Conservation (phyloP, 2,329 filamentous ascomycete species). For the Daldinia eschscholtzii region DNA sequence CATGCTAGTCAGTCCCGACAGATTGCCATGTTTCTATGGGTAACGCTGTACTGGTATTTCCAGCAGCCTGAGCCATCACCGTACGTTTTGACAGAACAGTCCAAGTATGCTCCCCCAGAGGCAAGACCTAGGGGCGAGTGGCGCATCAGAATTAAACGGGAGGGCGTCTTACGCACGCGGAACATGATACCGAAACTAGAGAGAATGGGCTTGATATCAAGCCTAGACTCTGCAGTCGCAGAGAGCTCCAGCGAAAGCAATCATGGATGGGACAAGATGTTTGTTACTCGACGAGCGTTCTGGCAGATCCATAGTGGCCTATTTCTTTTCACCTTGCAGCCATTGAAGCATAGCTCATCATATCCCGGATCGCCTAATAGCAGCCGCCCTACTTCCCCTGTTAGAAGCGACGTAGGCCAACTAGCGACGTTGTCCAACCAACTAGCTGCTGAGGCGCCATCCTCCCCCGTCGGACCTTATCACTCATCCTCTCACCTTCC, state of each 20-base stretch:
- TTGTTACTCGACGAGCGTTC: conserved; percentile 82
- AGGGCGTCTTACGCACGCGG: conserved; percentile 87
- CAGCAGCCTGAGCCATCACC: conserved; percentile 82
- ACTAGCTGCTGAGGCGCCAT: conserved; percentile 54
- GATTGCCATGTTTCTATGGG: conserved; percentile 97
- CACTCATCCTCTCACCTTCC: conserved; percentile 86
- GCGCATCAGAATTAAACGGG: conserved; percentile 84
- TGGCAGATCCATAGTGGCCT: conserved; percentile 92
- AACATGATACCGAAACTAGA: conserved; percentile 92
- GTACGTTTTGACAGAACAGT: conserved; percentile 72
- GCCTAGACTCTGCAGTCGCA: conserved; percentile 81
- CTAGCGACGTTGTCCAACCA: conserved; percentile 49
- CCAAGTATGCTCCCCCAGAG: conserved; percentile 72
- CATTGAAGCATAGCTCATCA: conserved; percentile 59
- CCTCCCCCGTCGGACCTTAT: conserved; percentile 74
- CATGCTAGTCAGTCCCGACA: conserved; percentile 85
- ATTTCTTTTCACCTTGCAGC: conserved; percentile 87
- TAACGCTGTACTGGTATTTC: conserved; percentile 97
- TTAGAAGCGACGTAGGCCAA: conserved; percentile 51
- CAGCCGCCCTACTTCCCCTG: conserved; percentile 68
- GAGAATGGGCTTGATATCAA: conserved; percentile 88
- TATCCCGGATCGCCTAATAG: conserved; percentile 64
- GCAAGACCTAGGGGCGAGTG: conserved; percentile 88
- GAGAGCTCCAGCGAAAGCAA: conserved; percentile 70
- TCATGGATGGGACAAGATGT: conserved; percentile 82